Conservation (phyloP, 202 grass and related monocot genomes). For the Panicum hallii region DNA sequence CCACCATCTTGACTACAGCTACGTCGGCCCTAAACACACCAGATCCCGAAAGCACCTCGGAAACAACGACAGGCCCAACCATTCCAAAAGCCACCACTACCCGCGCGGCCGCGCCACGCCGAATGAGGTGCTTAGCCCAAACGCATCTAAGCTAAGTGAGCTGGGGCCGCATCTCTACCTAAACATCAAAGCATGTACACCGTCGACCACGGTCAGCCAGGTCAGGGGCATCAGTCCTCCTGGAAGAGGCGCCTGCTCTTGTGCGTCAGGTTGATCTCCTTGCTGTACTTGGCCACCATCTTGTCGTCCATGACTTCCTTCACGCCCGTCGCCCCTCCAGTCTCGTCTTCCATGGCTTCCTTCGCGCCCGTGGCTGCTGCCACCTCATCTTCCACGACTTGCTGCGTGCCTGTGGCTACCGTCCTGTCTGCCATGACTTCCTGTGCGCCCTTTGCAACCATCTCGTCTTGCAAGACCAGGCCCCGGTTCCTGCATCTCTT, state of each 20-base stretch:
- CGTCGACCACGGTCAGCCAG: not conserved
- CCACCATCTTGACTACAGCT: not conserved
- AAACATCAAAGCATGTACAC: not conserved
- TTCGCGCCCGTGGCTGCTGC: not conserved
- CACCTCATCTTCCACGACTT: not conserved
- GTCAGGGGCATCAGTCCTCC: not conserved
- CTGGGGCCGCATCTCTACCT: constrained; percentile 20
- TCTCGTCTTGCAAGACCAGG: constrained; percentile 53
- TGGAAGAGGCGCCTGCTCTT: constrained; percentile 59
- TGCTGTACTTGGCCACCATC: constrained; percentile 19
- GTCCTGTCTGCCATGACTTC: not conserved
- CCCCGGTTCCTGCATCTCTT: constrained; percentile 70
- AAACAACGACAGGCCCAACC: not conserved
- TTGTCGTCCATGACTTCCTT: not conserved
- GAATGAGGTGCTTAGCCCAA: not conserved
- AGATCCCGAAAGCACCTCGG: not conserved
- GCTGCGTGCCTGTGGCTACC: not conserved
- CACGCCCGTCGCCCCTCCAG: not conserved
- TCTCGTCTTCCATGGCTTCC: not conserved
- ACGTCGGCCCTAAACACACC: not conserved
- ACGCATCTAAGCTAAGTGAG: not conserved
- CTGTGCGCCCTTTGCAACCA: not conserved
- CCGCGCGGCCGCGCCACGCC: not conserved
- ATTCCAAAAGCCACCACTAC: constrained; percentile 6
- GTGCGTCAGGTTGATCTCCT: not conserved